phyloP scores from a whole-genome alignment of 108 stramenopile species.

The Skeletonema costatum region DNA sequence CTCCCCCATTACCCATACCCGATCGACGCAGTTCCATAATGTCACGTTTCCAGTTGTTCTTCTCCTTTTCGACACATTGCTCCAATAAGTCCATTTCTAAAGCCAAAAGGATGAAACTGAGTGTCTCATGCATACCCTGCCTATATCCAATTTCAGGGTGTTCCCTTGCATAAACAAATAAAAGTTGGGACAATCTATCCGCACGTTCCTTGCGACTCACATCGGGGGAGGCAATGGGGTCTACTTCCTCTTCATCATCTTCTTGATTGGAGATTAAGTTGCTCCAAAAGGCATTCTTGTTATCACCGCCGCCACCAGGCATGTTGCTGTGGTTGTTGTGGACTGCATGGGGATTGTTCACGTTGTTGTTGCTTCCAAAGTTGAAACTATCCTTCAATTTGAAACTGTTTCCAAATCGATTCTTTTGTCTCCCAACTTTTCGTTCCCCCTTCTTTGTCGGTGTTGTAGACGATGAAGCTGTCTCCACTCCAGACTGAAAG shows the following conservation, averaged over 20 bases:
- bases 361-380: neutral
- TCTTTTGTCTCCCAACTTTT: neutral
- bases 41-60: conserved; percentile 5
- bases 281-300: conserved; percentile 7
- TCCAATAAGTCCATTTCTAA: conserved; percentile 66
- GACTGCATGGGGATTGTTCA: neutral
- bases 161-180: conserved; percentile 55
- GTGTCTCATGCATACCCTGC: conserved; percentile 90
- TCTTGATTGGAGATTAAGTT: conserved; percentile 5
- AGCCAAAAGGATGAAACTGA: conserved; percentile 65
- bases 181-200: conserved; percentile 31
- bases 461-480: conserved; percentile 9
- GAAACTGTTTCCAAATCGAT: neutral
- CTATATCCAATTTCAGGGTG: conserved; percentile 77
- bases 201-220: conserved; percentile 33
- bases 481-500: conserved; percentile 41
- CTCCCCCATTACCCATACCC: neutral
- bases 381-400: neutral
- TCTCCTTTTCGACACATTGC: conserved; percentile 4
- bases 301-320: neutral
- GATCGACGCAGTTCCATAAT: neutral
- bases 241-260: neutral
- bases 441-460: neutral
- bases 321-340: conserved; percentile 8
- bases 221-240: neutral